Percentiles rank a stretch among this genome's conserved stretches.
These are phyloP conservation scores for Pyropia haitanensis DNA, from an alignment of 23 red algal species.

Conservation along the genomic window DNA sequence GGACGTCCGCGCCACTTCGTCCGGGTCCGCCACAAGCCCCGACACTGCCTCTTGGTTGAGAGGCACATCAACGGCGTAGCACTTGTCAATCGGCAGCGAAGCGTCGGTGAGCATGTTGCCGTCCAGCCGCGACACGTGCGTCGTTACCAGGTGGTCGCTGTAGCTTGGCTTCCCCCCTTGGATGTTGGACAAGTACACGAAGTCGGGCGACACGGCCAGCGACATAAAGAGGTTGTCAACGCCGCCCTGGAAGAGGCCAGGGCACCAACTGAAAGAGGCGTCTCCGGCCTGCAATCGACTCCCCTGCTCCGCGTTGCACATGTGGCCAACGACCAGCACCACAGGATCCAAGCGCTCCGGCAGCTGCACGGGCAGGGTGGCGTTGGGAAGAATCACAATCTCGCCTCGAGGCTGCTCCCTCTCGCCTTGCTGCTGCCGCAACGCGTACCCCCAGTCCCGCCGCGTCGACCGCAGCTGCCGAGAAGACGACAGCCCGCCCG, in stretches of 20 bases:
- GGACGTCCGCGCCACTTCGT: slow-evolving; percentile 3
- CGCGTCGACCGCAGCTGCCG: background rate
- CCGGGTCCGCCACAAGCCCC: background rate
- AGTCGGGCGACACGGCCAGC: slow-evolving; percentile 30
- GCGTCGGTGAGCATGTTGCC: slow-evolving; percentile 25
- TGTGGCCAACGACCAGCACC: slow-evolving; percentile 8
- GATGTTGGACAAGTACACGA: slow-evolving; percentile 40
- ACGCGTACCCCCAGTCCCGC: background rate
- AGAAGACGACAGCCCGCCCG: slow-evolving; percentile 1
- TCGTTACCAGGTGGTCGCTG: slow-evolving; percentile 16
- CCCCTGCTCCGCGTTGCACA: slow-evolving; percentile 58
- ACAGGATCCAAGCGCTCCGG: no score
- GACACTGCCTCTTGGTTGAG: slow-evolving; percentile 12
- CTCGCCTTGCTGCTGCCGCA: background rate
- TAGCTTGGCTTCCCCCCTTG: slow-evolving; percentile 20
- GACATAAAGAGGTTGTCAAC: slow-evolving; percentile 45
- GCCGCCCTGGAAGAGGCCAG: slow-evolving; percentile 26
- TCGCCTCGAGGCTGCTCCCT: background rate
- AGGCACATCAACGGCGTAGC: slow-evolving; percentile 24
- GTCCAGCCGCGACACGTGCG: slow-evolving; percentile 6
- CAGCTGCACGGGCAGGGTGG: background rate
- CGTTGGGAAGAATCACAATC: background rate
- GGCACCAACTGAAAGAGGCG: slow-evolving; percentile 40
- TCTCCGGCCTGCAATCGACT: background rate
- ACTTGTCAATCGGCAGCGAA: slow-evolving; percentile 9